A percentile compares a stretch with the other conserved stretches of the same genome.
Conservation (phyloP, 2,329 filamentous ascomycete species). For the Arthrobotrys musiformis region DNA sequence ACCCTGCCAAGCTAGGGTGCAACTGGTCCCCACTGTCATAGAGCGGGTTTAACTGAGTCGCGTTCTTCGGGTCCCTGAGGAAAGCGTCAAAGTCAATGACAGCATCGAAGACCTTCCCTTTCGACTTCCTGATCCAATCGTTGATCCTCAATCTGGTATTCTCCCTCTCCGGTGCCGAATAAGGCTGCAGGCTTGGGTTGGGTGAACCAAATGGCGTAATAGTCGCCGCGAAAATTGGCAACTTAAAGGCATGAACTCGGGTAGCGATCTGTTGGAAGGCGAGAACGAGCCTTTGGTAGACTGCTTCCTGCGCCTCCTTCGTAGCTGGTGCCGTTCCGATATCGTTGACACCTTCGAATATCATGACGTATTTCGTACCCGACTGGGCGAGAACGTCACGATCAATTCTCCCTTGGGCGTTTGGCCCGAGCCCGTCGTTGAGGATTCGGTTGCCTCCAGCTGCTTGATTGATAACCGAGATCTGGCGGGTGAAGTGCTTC, state of each 20-base stretch:
- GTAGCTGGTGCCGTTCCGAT: conserved; percentile 69
- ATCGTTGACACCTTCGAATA: conserved; percentile 77
- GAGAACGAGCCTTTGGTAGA: conserved; percentile 68
- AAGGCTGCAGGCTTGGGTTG: conserved; percentile 65
- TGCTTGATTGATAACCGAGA: conserved; percentile 73
- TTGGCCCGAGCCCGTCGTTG: conserved; percentile 72
- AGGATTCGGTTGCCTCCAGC: conserved; percentile 76
- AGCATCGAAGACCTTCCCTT: conserved; percentile 69
- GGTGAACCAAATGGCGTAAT: conserved; percentile 72
- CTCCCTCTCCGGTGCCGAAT: conserved; percentile 69
- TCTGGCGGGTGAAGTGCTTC: conserved; percentile 64
- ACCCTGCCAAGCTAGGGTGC: conserved; percentile 72
- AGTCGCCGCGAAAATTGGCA: conserved; percentile 71
- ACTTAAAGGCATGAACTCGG: conserved; percentile 63
- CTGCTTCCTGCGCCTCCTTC: conserved; percentile 63
- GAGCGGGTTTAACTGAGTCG: conserved; percentile 66
- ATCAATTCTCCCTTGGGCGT: conserved; percentile 70
- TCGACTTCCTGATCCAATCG: conserved; percentile 68
- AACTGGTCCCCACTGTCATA: conserved; percentile 74
- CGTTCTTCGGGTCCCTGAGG: conserved; percentile 67
- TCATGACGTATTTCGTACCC: conserved; percentile 71
- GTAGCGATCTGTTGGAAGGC: conserved; percentile 71
- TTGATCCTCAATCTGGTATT: conserved; percentile 70
- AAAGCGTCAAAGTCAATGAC: conserved; percentile 73
- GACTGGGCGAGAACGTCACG: conserved; percentile 72